Conservation (phyloP, 495 filamentous ascomycete genomes). For the Trichoderma erinaceum region DNA sequence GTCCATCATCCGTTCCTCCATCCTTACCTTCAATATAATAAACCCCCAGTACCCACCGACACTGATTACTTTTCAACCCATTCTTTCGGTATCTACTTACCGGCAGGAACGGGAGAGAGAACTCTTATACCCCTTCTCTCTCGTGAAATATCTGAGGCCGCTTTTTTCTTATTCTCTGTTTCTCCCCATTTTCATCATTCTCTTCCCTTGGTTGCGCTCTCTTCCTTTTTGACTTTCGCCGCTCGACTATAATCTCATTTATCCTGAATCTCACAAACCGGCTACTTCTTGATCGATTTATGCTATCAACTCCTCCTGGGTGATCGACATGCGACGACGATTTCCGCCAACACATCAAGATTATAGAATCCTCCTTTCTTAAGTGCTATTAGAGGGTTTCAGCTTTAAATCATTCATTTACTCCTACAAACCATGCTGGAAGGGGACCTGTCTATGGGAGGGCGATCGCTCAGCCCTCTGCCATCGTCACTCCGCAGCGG, state of each 20-base stretch:
- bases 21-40: neutral
- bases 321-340: slow-evolving; percentile 8
- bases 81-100: neutral
- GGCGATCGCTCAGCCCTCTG: slow-evolving; percentile 36
- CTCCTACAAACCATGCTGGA: neutral
- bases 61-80: neutral
- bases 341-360: neutral
- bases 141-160: neutral
- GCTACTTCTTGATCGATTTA: neutral
- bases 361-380: neutral
- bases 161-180: neutral
- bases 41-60: neutral
- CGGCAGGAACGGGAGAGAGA: neutral
- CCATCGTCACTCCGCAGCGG: slow-evolving; percentile 41
- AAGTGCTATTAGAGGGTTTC: neutral
- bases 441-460: neutral
- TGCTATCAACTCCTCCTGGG: neutral
- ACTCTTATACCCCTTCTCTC: neutral
- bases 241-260: neutral
- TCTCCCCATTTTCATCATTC: neutral
- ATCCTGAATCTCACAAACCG: neutral
- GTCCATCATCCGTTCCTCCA: neutral
- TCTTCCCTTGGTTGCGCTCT: neutral
- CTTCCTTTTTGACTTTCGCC: neutral
- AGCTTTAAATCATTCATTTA: neutral